phyloP scores from a whole-genome alignment of 768 basidiomycete genomes.

The Lentinula guzmanii region DNA sequence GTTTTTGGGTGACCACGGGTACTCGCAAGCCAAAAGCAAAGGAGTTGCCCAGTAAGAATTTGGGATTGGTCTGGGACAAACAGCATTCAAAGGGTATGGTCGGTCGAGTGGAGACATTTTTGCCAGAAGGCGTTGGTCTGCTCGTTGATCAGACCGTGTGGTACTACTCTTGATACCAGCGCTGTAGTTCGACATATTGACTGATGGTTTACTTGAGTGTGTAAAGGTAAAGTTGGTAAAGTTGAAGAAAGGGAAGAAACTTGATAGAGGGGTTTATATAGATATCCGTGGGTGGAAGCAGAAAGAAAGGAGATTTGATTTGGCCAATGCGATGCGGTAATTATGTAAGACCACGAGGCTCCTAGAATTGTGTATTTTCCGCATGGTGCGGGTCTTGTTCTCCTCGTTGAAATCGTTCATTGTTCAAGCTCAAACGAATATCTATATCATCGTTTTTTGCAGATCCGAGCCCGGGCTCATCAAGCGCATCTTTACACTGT shows the following conservation, averaged over 20 bases:
- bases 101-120: constrained; percentile 10
- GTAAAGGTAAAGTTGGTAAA: background rate
- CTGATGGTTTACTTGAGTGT: background rate
- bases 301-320: background rate
- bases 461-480: no score
- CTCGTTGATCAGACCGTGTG: background rate
- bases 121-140: constrained; percentile 11
- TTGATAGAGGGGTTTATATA: background rate
- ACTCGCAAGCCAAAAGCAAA: constrained; percentile 71
- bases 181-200: background rate
- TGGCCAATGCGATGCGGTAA: background rate
- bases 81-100: constrained; percentile 8
- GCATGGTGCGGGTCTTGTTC: background rate
- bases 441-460: no score
- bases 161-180: background rate
- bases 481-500: no score
- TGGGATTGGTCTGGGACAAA: constrained; percentile 56
- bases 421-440: no score
- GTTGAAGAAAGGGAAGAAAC: background rate
- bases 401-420: background rate
- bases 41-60: constrained; percentile 84
- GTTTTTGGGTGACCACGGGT: constrained; percentile 65
- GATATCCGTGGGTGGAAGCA: background rate
- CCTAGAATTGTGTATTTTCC: background rate
- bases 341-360: background rate